A percentile compares a stretch with the other conserved stretches of the same genome.
Conservation (phyloP, 2,329 filamentous ascomycete genomes). For the Westerdykella sp. region DNA sequence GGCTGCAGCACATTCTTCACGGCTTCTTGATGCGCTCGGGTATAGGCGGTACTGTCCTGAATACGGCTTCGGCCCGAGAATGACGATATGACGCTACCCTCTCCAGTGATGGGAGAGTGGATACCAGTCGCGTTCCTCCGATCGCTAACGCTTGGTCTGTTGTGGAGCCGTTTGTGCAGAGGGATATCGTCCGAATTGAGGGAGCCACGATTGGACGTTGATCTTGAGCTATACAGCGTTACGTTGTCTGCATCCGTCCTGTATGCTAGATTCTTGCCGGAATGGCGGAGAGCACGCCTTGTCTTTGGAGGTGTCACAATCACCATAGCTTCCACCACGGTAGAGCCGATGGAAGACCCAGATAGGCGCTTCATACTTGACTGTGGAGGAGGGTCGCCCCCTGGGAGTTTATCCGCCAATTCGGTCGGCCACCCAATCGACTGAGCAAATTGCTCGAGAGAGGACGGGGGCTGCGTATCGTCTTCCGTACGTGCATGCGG, state of each 20-base stretch:
- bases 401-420: constrained; percentile 14
- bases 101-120: too few species aligned
- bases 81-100: constrained; percentile 1
- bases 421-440: constrained; percentile 47
- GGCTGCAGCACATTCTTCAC: constrained; percentile 29
- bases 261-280: constrained; percentile 48
- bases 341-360: constrained; percentile 48
- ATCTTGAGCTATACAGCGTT: constrained; percentile 37
- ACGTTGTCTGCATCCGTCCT: constrained; percentile 37
- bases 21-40: constrained; percentile 28
- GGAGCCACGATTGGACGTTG: constrained; percentile 43
- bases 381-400: background rate
- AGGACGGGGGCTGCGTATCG: constrained; percentile 28
- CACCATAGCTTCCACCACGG: constrained; percentile 51
- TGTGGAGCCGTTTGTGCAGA: constrained; percentile 47
- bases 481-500: background rate
- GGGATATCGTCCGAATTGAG: constrained; percentile 39
- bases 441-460: constrained; percentile 45
- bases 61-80: constrained; percentile 23
- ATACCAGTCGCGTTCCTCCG: constrained; percentile 12
- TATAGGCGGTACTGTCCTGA: constrained; percentile 25
- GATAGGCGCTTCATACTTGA: constrained; percentile 42
- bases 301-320: constrained; percentile 43
- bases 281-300: constrained; percentile 46
- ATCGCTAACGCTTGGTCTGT: constrained; percentile 45